A percentile compares a stretch with the other conserved stretches of the same genome.
Evolutionary conservation across 148 eudicot genomes (phyloP).

Genomic region (Persicaria maculosa): DNA sequence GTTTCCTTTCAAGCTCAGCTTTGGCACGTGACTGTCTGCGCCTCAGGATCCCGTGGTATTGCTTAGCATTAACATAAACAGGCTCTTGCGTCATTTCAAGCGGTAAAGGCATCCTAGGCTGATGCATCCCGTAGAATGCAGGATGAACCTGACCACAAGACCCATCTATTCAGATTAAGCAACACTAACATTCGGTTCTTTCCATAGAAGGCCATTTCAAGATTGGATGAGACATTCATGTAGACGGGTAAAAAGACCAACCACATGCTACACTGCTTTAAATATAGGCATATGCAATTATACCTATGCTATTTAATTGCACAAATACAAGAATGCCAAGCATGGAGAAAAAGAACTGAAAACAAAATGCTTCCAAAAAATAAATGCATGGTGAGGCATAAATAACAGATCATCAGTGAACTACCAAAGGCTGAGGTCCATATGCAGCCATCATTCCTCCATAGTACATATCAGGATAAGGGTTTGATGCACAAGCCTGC

Average conservation of each 20-base stretch:
- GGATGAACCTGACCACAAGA: slow-evolving; percentile 50
- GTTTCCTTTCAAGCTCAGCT: slow-evolving; percentile 88
- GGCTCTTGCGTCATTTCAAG: slow-evolving; percentile 88
- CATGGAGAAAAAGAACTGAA: not conserved
- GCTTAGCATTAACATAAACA: slow-evolving; percentile 96
- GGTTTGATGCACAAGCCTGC: slow-evolving; percentile 77
- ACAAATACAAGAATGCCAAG: not conserved
- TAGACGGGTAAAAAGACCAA: not conserved
- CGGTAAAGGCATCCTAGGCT: slow-evolving; percentile 76
- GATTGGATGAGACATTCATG: not conserved
- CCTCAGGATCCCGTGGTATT: slow-evolving; percentile 77
- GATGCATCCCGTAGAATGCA: slow-evolving; percentile 61
- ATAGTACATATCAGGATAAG: slow-evolving; percentile 68
- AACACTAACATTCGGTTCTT: not conserved
- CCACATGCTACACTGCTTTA: not conserved
- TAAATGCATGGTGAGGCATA: not conserved
- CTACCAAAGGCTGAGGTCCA: slow-evolving; percentile 77
- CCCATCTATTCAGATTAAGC: not conserved
- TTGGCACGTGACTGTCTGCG: slow-evolving; percentile 94
- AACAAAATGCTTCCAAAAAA: not conserved
- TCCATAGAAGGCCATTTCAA: not conserved
- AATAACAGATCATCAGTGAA: slow-evolving; percentile 10
- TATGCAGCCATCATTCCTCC: slow-evolving; percentile 80
- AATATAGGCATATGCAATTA: not conserved
- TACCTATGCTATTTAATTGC: not conserved